Conservation (phyloP, 768 basidiomycete genomes). For the Suillus subaureus region DNA sequence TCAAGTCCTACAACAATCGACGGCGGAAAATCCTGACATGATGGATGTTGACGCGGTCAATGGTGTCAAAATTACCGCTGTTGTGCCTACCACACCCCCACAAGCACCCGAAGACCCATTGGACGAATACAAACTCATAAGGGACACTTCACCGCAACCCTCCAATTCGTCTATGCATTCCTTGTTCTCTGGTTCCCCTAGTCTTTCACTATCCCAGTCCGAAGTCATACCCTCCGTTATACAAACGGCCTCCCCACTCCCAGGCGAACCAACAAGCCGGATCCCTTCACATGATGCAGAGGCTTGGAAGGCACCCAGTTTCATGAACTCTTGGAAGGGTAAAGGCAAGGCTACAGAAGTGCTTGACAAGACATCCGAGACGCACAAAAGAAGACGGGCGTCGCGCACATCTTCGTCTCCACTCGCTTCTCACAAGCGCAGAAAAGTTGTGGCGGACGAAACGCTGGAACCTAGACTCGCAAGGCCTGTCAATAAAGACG, state of each 20-base stretch:
- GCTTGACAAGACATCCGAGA: neutral
- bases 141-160: neutral
- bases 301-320: conserved; percentile 36
- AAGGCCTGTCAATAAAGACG: neutral
- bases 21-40: neutral
- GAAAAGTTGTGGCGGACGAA: conserved; percentile 9
- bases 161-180: conserved; percentile 24
- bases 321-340: conserved; percentile 23
- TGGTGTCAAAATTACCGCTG: conserved; percentile 10
- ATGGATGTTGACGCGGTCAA: conserved; percentile 6
- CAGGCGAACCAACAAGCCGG: neutral
- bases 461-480: neutral
- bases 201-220: neutral
- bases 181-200: conserved; percentile 26
- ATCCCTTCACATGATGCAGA: conserved; percentile 26
- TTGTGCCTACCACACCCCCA: conserved; percentile 5
- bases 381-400: conserved; percentile 4
- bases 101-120: neutral
- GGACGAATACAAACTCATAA: neutral
- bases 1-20: neutral
- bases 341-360: conserved; percentile 5
- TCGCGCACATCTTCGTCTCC: conserved; percentile 13
- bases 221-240: neutral
- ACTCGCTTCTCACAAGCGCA: conserved; percentile 17
- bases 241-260: neutral